These are phyloP conservation scores for Helichrysum umbraculigerum DNA, from an alignment of 129 eudicot genomes.

Conservation along the genomic window DNA sequence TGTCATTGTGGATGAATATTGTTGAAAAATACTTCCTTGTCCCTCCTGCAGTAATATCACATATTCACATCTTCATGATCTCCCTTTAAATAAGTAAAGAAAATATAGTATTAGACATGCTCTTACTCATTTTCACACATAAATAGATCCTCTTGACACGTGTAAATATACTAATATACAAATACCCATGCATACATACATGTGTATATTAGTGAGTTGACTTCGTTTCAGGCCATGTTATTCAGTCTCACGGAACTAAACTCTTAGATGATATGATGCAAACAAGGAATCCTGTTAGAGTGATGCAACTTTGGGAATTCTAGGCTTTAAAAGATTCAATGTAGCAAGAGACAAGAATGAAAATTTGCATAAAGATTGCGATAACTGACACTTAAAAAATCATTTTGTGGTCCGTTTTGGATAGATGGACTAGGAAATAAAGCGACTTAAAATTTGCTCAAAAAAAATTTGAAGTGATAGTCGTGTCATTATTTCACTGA, in stretches of 20 bases:
- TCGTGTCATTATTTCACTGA: too few species aligned
- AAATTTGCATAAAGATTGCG: neutral
- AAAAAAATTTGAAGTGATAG: too few species aligned
- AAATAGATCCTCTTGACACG: neutral
- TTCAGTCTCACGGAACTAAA: too few species aligned
- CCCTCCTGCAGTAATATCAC: neutral
- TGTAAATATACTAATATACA: neutral
- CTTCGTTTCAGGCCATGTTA: too few species aligned
- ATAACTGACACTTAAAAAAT: neutral
- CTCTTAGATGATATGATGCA: too few species aligned
- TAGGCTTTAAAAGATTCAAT: neutral
- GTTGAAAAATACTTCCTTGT: neutral
- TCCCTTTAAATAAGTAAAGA: neutral
- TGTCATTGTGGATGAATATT: neutral
- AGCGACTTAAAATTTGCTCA: too few species aligned
- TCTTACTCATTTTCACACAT: neutral
- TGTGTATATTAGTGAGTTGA: too few species aligned
- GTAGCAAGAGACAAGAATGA: too few species aligned
- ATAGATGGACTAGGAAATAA: too few species aligned
- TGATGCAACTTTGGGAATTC: too few species aligned
- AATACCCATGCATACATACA: neutral
- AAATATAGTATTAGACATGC: neutral
- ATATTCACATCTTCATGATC: too few species aligned
- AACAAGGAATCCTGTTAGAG: too few species aligned
- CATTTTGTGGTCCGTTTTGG: neutral